These are phyloP conservation scores for Ogataea pignaliae DNA, from an alignment of 805 yeast genomes.

Conservation along the genomic window DNA sequence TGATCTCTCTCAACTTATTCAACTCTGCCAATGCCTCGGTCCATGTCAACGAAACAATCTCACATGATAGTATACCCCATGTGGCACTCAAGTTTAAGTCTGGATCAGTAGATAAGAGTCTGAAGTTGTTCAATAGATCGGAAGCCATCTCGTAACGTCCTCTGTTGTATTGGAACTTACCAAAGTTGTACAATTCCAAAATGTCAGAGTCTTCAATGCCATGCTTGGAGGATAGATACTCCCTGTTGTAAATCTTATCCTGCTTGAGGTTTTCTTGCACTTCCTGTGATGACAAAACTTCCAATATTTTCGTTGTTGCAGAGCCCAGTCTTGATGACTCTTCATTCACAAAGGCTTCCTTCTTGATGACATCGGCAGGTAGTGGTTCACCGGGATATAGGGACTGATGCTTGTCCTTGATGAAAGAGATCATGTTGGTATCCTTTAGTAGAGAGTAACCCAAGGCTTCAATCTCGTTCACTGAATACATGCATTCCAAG, in stretches of 20 bases:
- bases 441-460: constrained; percentile 53
- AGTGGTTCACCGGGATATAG: constrained; percentile 36
- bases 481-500: constrained; percentile 36
- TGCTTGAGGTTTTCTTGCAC: constrained; percentile 49
- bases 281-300: constrained; percentile 43
- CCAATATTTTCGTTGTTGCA: constrained; percentile 42
- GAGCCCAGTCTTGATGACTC: constrained; percentile 35
- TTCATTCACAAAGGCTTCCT: constrained; percentile 37
- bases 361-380: constrained; percentile 39
- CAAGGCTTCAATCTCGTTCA: constrained; percentile 38
- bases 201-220: constrained; percentile 46
- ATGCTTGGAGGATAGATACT: constrained; percentile 39
- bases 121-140: constrained; percentile 53
- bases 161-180: constrained; percentile 58
- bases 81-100: constrained; percentile 51
- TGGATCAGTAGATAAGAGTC: constrained; percentile 48
- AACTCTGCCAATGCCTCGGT: constrained; percentile 50
- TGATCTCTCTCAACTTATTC: constrained; percentile 48
- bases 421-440: constrained; percentile 51
- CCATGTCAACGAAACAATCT: constrained; percentile 51
- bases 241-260: constrained; percentile 51
- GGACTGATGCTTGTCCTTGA: constrained; percentile 39
- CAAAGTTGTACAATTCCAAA: constrained; percentile 50
- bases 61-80: constrained; percentile 67
- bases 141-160: constrained; percentile 60